Evolutionary conservation across 192 early-diverging fungal genomes (phyloP), one percentile per base, ranked within the genome.

Genomic region (Phycomyces blakesleeanus): DNA sequence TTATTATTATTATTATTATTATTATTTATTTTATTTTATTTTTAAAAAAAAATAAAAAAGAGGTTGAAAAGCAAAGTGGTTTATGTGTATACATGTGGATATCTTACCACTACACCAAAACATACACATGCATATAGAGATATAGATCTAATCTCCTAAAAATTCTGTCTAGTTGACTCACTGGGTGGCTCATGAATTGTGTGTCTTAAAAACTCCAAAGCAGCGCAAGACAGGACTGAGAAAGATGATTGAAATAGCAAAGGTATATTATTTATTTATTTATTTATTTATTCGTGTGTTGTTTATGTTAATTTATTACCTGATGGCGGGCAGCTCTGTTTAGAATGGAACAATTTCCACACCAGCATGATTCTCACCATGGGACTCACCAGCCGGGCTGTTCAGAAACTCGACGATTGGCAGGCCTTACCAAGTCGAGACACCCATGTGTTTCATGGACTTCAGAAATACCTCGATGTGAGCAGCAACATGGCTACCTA

Each of bases 401-500:
- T 91, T 0, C 78, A 74, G 18, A 76, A 82, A 15, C 67, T 89
- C 21, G 77, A 76, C 37, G 61, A 76, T 20, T 42, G 34, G 41
- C 40, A 72, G 60, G 27, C 74, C 1, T 57, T 92, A 9, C 68
- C 81, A 7, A 66, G 74, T 38, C 63, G 70, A 39, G 74, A 82
- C 39, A 68, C 79, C 47, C 53, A 76, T 2, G 76, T 71, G 14
- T 62, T 85, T 27, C 57, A 69, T 12, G 60, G 53, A 0, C 60
- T 92, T 16, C 85, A 91, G 66, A 72, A 75, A 10, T 67, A 89
- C 12, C 49, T 90, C 25, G 87, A 90, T 57, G 64, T 81, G 5
- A 68, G 76, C 22, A 71, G 76, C 9, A 92, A 92, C 66, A 90
- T 90, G 90, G 57, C 72, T 10, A 64, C 75, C 5, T 86, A 89